phyloP scores from a whole-genome alignment of 2,329 filamentous ascomycete genomes.

The Fusarium coicis region DNA sequence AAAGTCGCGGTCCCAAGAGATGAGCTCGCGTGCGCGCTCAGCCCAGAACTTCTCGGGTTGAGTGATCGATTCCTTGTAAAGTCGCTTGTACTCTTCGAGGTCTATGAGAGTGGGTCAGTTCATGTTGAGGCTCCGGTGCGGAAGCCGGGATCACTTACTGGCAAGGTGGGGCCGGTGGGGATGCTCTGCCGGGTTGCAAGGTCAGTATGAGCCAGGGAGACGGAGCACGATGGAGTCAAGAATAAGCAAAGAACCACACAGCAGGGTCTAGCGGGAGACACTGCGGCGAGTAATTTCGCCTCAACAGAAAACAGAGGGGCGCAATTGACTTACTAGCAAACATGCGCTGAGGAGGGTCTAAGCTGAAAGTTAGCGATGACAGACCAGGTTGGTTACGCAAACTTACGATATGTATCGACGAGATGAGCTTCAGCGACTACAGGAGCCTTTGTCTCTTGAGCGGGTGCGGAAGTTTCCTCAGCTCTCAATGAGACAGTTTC shows the following conservation, averaged over 20 bases:
- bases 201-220: constrained; percentile 48
- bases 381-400: background rate
- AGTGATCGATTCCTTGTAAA: constrained; percentile 87
- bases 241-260: constrained; percentile 19
- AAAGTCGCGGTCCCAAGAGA: constrained; percentile 93
- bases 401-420: constrained; percentile 78
- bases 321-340: constrained; percentile 66
- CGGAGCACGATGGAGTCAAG: constrained; percentile 17
- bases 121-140: constrained; percentile 41
- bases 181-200: constrained; percentile 65
- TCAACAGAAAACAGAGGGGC: constrained; percentile 15
- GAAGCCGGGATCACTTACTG: constrained; percentile 59
- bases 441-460: constrained; percentile 53
- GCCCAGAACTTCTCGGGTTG: constrained; percentile 93
- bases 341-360: constrained; percentile 74
- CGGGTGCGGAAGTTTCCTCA: constrained; percentile 8
- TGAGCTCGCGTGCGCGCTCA: constrained; percentile 83
- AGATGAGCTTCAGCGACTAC: constrained; percentile 81
- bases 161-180: constrained; percentile 74
- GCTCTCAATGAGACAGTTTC: constrained; percentile 21
- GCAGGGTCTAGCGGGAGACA: constrained; percentile 3
- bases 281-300: constrained; percentile 10
- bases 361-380: constrained; percentile 32
- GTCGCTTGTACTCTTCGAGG: constrained; percentile 73
- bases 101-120: constrained; percentile 53